Conservation (phyloP, 768 basidiomycete species). For the Pholiota microspora region DNA sequence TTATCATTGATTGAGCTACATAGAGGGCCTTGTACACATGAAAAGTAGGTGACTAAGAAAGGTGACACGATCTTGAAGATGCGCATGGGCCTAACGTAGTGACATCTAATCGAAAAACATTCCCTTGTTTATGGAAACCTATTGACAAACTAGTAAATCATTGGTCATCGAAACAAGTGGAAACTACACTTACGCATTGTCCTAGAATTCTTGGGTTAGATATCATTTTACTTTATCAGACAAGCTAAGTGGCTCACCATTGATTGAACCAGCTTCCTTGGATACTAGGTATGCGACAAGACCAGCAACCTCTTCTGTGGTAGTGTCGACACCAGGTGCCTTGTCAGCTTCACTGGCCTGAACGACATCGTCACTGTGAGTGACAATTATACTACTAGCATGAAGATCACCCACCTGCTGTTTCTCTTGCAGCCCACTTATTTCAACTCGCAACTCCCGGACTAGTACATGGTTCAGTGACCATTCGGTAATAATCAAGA, state of each 20-base stretch:
- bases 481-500: background rate
- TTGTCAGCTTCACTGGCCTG: background rate
- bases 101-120: constrained; percentile 19
- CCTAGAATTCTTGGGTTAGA: background rate
- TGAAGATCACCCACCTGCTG: background rate
- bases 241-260: constrained; percentile 16
- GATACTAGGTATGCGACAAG: constrained; percentile 35
- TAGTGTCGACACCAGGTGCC: constrained; percentile 10
- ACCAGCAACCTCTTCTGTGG: constrained; percentile 32
- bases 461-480: background rate
- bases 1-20: too few species aligned
- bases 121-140: constrained; percentile 24
- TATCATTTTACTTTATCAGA: background rate
- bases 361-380: background rate
- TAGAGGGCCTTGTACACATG: too few species aligned
- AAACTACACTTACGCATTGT: background rate
- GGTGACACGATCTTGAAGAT: background rate
- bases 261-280: constrained; percentile 34
- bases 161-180: background rate
- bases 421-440: background rate
- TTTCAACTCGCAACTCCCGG: background rate
- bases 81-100: too few species aligned
- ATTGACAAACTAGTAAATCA: background rate
- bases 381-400: background rate
- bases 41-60: background rate